Conservation (phyloP, 2,329 filamentous ascomycete species). For the Claviceps citrina region DNA sequence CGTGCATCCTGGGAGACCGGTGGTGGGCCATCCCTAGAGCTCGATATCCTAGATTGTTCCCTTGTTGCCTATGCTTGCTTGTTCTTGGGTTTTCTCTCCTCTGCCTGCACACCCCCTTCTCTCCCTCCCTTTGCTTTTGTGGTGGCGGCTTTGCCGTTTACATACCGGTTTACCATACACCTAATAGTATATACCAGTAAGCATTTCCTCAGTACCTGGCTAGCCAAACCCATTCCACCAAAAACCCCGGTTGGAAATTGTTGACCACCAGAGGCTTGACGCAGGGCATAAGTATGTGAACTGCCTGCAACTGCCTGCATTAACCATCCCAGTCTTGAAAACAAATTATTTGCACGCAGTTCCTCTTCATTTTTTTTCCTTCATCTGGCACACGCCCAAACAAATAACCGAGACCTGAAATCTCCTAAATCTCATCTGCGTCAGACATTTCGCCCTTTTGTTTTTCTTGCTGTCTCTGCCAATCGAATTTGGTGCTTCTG, state of each 20-base stretch:
- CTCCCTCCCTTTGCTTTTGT: conserved; percentile 4
- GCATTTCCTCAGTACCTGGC: conserved; percentile 1
- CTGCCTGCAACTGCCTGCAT: conserved; percentile 18
- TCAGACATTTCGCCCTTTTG: conserved; percentile 11
- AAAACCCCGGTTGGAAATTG: not conserved
- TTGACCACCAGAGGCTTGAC: conserved; percentile 4
- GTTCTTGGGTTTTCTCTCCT: not conserved
- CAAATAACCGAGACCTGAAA: conserved; percentile 16
- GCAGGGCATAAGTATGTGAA: conserved; percentile 6
- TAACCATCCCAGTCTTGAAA: conserved; percentile 17
- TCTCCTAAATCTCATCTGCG: conserved; percentile 14
- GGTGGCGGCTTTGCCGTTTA: conserved; percentile 3
- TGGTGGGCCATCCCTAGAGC: not conserved
- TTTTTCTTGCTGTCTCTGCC: not conserved
- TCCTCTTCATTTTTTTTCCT: conserved; percentile 13
- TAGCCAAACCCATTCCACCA: conserved; percentile 2
- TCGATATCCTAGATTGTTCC: conserved; percentile 1
- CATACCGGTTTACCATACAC: conserved; percentile 1
- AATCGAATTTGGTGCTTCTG: conserved; percentile 9
- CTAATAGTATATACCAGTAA: conserved; percentile 2
- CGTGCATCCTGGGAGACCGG: not conserved
- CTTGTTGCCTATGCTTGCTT: conserved; percentile 2
- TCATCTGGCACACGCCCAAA: conserved; percentile 10
- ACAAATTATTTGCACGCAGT: conserved; percentile 18
- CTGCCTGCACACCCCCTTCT: not conserved